Evolutionary conservation across 1,284 basidiomycete genomes (phyloP).

Genomic region (Malassezia slooffiae): DNA sequence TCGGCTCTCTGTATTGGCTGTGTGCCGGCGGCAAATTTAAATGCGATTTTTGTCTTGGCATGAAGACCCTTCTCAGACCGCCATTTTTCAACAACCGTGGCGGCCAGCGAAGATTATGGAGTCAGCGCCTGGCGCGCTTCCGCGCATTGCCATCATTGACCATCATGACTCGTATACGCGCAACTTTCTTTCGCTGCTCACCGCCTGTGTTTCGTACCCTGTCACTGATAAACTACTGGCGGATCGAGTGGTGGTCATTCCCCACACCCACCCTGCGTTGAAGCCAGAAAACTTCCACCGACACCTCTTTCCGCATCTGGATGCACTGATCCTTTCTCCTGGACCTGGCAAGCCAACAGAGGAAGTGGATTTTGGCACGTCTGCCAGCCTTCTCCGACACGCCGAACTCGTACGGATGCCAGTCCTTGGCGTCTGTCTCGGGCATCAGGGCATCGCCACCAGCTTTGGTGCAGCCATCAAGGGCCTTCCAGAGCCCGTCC

Average conservation of each 20-base stretch:
- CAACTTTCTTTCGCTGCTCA: conserved; percentile 34
- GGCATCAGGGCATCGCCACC: conserved; percentile 75
- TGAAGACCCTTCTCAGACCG: no score
- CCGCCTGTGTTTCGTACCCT: conserved; percentile 2
- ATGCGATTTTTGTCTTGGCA: no score
- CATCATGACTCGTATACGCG: conserved; percentile 45
- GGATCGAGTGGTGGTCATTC: conserved; percentile 30
- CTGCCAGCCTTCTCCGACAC: conserved; percentile 25
- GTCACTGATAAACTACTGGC: conserved; percentile 6
- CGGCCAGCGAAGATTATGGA: no score
- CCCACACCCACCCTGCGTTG: conserved; percentile 31
- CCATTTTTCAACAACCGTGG: no score
- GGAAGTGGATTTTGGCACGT: conserved; percentile 32
- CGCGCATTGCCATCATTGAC: conserved; percentile 39
- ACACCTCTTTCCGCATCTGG: conserved; percentile 32
- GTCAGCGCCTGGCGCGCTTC: no score
- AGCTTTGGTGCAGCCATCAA: conserved; percentile 57
- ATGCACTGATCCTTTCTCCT: conserved; percentile 40
- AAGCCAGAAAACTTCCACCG: conserved; percentile 18
- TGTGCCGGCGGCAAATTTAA: no score
- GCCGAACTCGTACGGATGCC: conserved; percentile 51
- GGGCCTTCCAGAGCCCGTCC: conserved; percentile 22
- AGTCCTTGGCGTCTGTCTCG: conserved; percentile 79
- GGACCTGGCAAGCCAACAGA: conserved; percentile 37
- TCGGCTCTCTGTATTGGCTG: no score